Percentiles rank a stretch among this genome's conserved stretches.
Conservation (phyloP, 1,284 basidiomycete genomes). For the Pseudozyma flocculosa region DNA sequence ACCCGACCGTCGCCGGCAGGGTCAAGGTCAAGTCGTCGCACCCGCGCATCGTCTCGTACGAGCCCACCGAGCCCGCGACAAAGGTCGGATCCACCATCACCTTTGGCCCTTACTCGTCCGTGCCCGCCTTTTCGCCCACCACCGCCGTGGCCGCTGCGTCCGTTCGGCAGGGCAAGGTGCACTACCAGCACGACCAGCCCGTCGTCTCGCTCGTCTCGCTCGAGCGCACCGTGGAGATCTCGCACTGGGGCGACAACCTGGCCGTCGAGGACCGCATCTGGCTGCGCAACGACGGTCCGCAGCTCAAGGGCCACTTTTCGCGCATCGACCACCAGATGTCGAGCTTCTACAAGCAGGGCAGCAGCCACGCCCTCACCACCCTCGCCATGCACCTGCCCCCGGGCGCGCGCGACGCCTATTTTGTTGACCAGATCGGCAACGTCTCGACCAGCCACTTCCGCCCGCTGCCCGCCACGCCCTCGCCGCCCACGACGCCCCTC, state of each 20-base stretch:
- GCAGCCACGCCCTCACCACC: constrained; percentile 69
- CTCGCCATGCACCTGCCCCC: constrained; percentile 65
- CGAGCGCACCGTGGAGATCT: constrained; percentile 80
- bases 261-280: constrained; percentile 86
- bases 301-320: constrained; percentile 93
- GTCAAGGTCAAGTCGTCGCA: constrained; percentile 67
- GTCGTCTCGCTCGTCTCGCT: constrained; percentile 74
- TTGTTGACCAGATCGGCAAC: constrained; percentile 72
- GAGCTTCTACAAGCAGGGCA: constrained; percentile 67
- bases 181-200: constrained; percentile 78
- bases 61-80: constrained; percentile 63
- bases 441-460: constrained; percentile 91
- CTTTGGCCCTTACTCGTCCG: constrained; percentile 79
- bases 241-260: constrained; percentile 93
- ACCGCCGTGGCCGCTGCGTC: constrained; percentile 59
- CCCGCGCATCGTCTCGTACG: constrained; percentile 26
- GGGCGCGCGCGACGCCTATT: constrained; percentile 28
- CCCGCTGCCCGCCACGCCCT: constrained; percentile 59
- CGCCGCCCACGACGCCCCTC: constrained; percentile 5
- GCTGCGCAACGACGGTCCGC: constrained; percentile 82
- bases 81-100: constrained; percentile 79
- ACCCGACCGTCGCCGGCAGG: constrained; percentile 75
- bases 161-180: constrained; percentile 64
- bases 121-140: constrained; percentile 63
- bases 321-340: constrained; percentile 78